Base-by-base conservation (phyloP, 2,329 filamentous ascomycete species). In the Corynespora cassiicola region DNA sequence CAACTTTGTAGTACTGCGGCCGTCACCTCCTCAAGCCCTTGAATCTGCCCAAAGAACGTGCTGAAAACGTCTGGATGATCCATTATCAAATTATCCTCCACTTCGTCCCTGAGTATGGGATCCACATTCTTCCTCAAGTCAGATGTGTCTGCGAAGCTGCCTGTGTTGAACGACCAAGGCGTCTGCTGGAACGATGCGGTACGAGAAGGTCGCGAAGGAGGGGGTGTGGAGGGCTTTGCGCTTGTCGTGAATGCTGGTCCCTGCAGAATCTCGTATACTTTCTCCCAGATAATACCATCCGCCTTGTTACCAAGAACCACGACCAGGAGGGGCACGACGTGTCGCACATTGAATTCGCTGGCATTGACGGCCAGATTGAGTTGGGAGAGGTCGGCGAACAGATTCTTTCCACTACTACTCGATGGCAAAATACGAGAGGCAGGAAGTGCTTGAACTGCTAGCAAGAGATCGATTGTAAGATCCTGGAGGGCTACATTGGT, bases 291-390 rank as follows among this genome's bases (percentile, higher is more conserved):
- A 11, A 45, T 9, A 6, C 17, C 25, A 21, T 41, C 31, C 18
- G 31, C 15, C 11, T 41, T 12, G 4, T 35, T 36, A 21, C 24
- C 31, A 15, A 41, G 18, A 17, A 36, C 31, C 14, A 39, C 46
- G 14, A 24, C 17, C 4, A 58, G 39, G 23, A 61, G 42, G 24
- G 55, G 53, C 27, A 47, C 46, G 22, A 56, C 38, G 23, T 33
- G 40, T 28, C 42, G 20, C 12, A 37, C 29, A 17, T 59, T 44
- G 31, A 56, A 54, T n/a, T 45, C 23, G 24, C 32, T 11, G 32
- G 32, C 7, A 24, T 26, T 27, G 21, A 38, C 27, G n/a, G 14
- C 27, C 22, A 15, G 27, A 30, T 21, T 42, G n/a, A 54, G 41
- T 45, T 42, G 31, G 15, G 25, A 42, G n/a, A 55, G 38, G 34